Evolutionary conservation across 2,329 filamentous ascomycete species (phyloP).

Genomic region (Massarina eburnea): DNA sequence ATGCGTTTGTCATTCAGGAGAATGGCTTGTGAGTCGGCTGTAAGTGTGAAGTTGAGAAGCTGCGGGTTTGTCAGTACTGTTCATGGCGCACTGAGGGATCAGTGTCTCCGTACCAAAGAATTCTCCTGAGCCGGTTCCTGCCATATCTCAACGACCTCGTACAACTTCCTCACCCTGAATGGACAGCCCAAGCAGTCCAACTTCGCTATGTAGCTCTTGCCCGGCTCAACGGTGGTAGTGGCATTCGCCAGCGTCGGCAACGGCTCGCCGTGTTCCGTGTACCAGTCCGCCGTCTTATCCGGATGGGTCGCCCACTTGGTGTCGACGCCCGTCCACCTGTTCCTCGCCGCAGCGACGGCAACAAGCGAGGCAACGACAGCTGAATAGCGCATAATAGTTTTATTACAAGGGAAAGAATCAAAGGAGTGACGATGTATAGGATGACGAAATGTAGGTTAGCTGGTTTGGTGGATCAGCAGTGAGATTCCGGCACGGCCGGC

Average conservation of each 20-base stretch:
- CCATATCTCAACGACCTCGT: constrained; percentile 15
- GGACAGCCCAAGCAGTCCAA: constrained; percentile 32
- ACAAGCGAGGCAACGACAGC: constrained; percentile 10
- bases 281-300: constrained; percentile 19
- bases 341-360: constrained; percentile 7
- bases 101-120: constrained; percentile 21
- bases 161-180: constrained; percentile 16
- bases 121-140: constrained; percentile 21
- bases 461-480: not conserved
- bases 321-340: constrained; percentile 2
- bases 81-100: not conserved
- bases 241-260: constrained; percentile 14
- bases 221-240: constrained; percentile 19
- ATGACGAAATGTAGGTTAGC: not conserved
- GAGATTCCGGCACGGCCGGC: too few species aligned
- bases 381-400: constrained; percentile 18
- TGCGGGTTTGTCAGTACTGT: constrained; percentile 8
- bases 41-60: constrained; percentile 29
- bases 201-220: constrained; percentile 31
- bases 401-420: constrained; percentile 1
- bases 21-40: constrained; percentile 10
- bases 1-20: constrained; percentile 25
- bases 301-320: constrained; percentile 12
- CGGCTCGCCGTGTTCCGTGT: constrained; percentile 7
- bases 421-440: constrained; percentile 7